Base-by-base conservation (phyloP, 495 filamentous ascomycete species). In the Chlorociboria aeruginascens region DNA sequence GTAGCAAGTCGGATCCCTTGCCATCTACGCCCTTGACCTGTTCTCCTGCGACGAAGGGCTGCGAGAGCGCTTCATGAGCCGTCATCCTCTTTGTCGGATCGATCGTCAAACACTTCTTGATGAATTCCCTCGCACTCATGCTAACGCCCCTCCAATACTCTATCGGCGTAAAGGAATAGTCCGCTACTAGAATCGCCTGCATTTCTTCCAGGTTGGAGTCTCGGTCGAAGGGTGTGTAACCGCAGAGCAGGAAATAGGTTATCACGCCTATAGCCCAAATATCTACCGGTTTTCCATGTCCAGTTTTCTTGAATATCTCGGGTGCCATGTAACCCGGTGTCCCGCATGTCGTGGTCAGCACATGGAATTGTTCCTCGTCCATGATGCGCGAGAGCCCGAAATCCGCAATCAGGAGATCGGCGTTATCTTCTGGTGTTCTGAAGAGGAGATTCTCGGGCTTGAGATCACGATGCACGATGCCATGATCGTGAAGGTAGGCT, bases 351-450 rank as follows among this genome's bases (percentile, higher is more conserved):
- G 92, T 98, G 4, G 93, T 98, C 32, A 98, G 68, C 25, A 97
- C 89, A 59, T 96, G 93, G 63, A 98, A 97, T 60, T 96, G 86
- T 65, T 97, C 89, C 67, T 97, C 93, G 62, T 98, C 93, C 89
- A 98, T 96, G 65, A 98, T 97, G 36, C 92, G 72, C 10, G 80
- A 86, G 31, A 98, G 69, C 8, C 92, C 92, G 59, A 98, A 98
- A 63, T 98, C 92, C 32, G 93, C 92, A 60, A 98, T 97, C 45
- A 98, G 67, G n/a, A 98, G 67, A 62, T 88, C 83, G 48, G 83
- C 80, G 57, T 87, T 88, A 56, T 88, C 83, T 62, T 88, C 83
- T 11, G 83, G 82, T 1, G 83, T 87, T 39, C 83, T 72, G 67
- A 88, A 88, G 9, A 88, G 73, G 2, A 88, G 70, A 56, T 88